Percentiles rank a stretch among this genome's conserved stretches.
Evolutionary conservation across 2,329 filamentous ascomycete species (phyloP).

Genomic region (Sporothrix variecibatus): DNA sequence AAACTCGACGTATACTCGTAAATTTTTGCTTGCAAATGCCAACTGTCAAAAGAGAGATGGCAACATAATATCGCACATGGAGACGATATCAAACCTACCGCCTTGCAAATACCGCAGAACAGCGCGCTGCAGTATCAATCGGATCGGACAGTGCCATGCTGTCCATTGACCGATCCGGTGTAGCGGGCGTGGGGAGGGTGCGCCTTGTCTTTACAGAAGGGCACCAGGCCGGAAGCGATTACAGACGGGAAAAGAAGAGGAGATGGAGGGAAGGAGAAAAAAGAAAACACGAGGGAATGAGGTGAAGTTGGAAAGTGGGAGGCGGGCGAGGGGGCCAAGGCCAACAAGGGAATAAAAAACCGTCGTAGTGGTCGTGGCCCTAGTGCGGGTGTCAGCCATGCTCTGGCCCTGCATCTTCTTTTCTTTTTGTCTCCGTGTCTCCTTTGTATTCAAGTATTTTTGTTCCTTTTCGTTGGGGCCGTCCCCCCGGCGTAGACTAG

Average conservation of each 20-base stretch:
- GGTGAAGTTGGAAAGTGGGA: neutral
- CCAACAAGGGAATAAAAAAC: neutral
- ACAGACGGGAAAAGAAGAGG: neutral
- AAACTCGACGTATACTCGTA: neutral
- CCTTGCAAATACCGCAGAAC: neutral
- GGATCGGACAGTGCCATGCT: neutral
- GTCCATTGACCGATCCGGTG: conserved; percentile 5
- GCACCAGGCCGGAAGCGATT: neutral
- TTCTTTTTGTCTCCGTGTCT: neutral
- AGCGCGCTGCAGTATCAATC: neutral
- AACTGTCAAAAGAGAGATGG: neutral
- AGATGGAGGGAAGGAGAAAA: neutral
- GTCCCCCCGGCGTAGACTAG: neutral
- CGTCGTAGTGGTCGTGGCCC: neutral
- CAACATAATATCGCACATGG: neutral
- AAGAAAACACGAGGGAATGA: neutral
- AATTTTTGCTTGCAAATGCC: neutral
- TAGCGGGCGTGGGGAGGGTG: neutral
- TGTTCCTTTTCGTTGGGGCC: neutral
- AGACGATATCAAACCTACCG: neutral
- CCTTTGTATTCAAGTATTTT: neutral
- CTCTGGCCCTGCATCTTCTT: neutral
- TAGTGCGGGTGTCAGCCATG: neutral
- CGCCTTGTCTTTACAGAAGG: neutral
- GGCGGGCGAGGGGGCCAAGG: neutral